Evolutionary conservation across 768 basidiomycete species (phyloP).

Genomic region (Termitomyces sp.): DNA sequence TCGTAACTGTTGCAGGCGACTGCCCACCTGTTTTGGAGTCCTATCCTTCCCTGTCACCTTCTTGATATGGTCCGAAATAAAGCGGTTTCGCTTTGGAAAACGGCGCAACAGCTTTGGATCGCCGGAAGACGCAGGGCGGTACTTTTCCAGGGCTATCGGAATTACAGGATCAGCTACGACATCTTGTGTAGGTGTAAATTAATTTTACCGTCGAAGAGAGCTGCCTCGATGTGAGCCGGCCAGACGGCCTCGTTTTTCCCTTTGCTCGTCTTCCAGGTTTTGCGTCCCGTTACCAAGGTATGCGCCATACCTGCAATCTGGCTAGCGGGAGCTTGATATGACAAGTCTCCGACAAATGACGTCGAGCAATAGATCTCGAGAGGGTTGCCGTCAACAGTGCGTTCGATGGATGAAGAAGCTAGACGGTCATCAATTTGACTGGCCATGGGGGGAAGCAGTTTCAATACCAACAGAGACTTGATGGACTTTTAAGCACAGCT

Average conservation of each 20-base stretch:
- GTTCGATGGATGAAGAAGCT: neutral
- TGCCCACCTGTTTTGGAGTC: slow-evolving; percentile 67
- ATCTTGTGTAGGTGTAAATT: slow-evolving; percentile 1
- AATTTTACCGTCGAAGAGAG: slow-evolving; percentile 52
- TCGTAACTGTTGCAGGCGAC: slow-evolving; percentile 61
- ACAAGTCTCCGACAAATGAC: slow-evolving; percentile 15
- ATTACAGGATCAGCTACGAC: neutral
- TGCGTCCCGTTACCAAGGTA: slow-evolving; percentile 40
- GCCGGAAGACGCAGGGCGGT: slow-evolving; percentile 45
- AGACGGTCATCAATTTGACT: slow-evolving; percentile 3
- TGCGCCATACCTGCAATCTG: slow-evolving; percentile 11
- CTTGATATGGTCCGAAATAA: slow-evolving; percentile 59
- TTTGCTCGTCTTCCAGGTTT: slow-evolving; percentile 53
- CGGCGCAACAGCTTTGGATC: slow-evolving; percentile 49
- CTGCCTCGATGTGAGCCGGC: slow-evolving; percentile 56
- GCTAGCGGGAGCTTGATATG: slow-evolving; percentile 8
- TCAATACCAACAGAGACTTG: neutral
- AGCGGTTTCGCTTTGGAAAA: slow-evolving; percentile 63
- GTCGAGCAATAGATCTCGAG: slow-evolving; percentile 11
- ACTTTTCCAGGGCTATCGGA: slow-evolving; percentile 45
- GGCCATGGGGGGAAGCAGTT: slow-evolving; percentile 1
- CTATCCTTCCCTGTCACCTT: slow-evolving; percentile 46
- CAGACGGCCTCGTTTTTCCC: slow-evolving; percentile 50
- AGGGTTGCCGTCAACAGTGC: slow-evolving; percentile 8
- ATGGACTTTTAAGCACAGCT: slow-evolving; percentile 9